Percentiles rank a stretch among this genome's conserved stretches.
phyloP scores from a whole-genome alignment of 1,284 basidiomycete species.

The Cystobasidiaceae sp. region DNA sequence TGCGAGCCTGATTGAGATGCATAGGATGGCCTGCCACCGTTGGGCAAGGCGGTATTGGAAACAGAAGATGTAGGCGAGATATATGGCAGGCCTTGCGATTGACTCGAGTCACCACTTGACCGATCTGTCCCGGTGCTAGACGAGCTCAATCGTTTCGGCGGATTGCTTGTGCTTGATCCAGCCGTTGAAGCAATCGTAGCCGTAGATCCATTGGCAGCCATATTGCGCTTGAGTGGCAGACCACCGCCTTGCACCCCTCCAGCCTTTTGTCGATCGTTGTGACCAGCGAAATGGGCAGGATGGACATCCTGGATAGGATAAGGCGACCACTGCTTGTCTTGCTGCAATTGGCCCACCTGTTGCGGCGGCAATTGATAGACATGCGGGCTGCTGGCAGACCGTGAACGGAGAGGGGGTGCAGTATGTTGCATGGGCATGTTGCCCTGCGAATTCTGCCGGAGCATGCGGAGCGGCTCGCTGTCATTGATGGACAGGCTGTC shows the following conservation, averaged over 20 bases:
- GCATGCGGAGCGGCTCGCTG: constrained; percentile 17
- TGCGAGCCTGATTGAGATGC: neutral
- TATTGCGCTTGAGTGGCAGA: constrained; percentile 8
- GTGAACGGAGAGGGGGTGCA: constrained; percentile 46
- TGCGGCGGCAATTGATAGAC: constrained; percentile 47
- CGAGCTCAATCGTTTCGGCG: constrained; percentile 36
- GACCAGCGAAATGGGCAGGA: constrained; percentile 19
- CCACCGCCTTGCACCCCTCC: neutral
- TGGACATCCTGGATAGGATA: constrained; percentile 17
- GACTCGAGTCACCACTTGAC: constrained; percentile 36
- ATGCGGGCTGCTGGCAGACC: constrained; percentile 51
- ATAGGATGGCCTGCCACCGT: neutral
- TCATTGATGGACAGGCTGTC: constrained; percentile 21
- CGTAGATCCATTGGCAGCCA: constrained; percentile 19
- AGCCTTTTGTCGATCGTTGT: neutral
- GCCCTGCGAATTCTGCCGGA: constrained; percentile 33
- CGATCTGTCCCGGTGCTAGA: constrained; percentile 38
- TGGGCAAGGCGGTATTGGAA: neutral
- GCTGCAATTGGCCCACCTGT: neutral
- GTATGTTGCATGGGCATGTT: constrained; percentile 27
- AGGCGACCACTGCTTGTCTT: constrained; percentile 17
- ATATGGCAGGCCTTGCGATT: constrained; percentile 31
- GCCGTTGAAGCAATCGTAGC: constrained; percentile 33
- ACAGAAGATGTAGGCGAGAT: constrained; percentile 31
- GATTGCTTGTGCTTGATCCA: constrained; percentile 24